Conservation (phyloP, 2,329 filamentous ascomycete genomes). For the Beauveria caledonica region DNA sequence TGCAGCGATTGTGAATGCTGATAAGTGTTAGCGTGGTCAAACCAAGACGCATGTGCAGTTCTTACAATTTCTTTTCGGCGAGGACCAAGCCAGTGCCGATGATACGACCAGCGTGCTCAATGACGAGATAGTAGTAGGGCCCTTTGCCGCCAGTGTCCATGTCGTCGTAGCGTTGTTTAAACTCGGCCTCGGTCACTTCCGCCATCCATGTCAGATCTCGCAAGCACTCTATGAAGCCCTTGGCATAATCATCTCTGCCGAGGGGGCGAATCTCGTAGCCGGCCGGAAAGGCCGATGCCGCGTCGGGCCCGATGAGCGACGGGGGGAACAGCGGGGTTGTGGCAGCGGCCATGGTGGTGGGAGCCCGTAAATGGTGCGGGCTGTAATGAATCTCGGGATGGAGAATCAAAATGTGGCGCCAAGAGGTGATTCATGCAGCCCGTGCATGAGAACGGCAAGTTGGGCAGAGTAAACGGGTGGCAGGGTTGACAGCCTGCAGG, state of each 20-base stretch:
- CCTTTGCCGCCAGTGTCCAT: slow-evolving; percentile 27
- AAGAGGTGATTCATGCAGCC: not conserved
- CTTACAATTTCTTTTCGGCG: slow-evolving; percentile 69
- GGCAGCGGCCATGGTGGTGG: slow-evolving; percentile 12
- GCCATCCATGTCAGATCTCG: slow-evolving; percentile 70
- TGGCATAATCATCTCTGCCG: slow-evolving; percentile 56
- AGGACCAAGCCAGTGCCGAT: slow-evolving; percentile 70
- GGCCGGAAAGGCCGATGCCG: slow-evolving; percentile 52
- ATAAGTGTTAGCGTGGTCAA: not conserved
- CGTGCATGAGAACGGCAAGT: not conserved
- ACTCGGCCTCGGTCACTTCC: slow-evolving; percentile 57
- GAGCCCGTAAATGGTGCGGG: not conserved
- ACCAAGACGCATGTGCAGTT: not conserved
- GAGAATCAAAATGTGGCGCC: not conserved
- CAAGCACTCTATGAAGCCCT: slow-evolving; percentile 68
- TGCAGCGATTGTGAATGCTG: slow-evolving; percentile 58
- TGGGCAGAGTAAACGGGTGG: not conserved
- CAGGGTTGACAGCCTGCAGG: not conserved
- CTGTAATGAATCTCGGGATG: not conserved
- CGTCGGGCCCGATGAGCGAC: slow-evolving; percentile 55
- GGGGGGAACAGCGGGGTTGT: slow-evolving; percentile 49
- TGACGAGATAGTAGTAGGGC: slow-evolving; percentile 64
- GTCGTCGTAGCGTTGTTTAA: slow-evolving; percentile 61
- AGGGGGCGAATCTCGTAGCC: slow-evolving; percentile 66
- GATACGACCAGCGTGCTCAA: slow-evolving; percentile 54